Base-by-base conservation (phyloP, 306 rosid genomes). In the Glycine latifolia region DNA sequence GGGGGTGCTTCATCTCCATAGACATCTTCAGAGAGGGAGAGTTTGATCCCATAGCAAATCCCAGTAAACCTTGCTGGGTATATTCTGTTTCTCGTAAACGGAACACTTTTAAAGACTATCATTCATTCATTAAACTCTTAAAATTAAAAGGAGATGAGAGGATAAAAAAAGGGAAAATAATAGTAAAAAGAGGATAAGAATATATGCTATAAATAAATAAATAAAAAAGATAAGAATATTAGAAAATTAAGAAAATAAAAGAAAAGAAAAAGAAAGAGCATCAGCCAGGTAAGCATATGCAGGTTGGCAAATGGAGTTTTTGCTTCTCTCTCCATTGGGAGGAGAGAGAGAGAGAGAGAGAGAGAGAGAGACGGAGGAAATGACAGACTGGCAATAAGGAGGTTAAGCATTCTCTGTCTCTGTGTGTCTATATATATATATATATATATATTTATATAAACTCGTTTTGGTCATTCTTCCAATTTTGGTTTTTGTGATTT, bases 331-430 rank as follows among this genome's bases (percentile, higher is more conserved):
- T 4, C 5, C 68, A 17, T 56, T 17, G 49, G 55, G 44, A 78
- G 63, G 84, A 67, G 76, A 88, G 89, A 63, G 83, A 26, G 31
- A 26, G 26, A 20, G n/a, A n/a, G n/a, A n/a, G n/a, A n/a, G 31
- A 26, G 31, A 26, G 31, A 83, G 74, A 80, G 68, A 80, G 39
- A 53, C 85, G 85, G 85, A 79, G 80, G 81, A 66, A 44, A 81
- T 89, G 91, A 87, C 94, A 90, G 94, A 35, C 88, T 88, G 91
- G 88, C 97, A 83, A 85, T 84, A 73, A 15, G 71, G 76, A 73
- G 73, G 71, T 56, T 79, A 79, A 78, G 82, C 52, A 78, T 44
- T 65, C 67, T 43, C 31, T 76, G 37, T 52, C 52, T 54, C 8
- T 26, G 31, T 26, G 31, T 26, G 31, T 26, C 31, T 26, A 26